Base-by-base conservation (phyloP, 371 early-diverging fungal species). In the Spiromyces aspiralis region DNA sequence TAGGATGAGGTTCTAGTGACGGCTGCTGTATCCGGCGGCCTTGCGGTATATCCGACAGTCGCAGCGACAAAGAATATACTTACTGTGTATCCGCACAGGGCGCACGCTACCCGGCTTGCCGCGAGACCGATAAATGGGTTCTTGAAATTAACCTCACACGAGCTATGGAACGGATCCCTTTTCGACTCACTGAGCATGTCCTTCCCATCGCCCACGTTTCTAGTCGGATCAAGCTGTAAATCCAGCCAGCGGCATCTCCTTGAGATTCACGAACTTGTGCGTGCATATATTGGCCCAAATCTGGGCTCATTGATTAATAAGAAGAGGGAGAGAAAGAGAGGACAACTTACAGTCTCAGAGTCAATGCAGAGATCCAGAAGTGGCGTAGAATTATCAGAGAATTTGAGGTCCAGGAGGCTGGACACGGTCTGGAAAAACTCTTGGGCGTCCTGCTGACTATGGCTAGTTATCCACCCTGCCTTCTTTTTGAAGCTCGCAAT, bases 391-490 rank as follows among this genome's bases (percentile, higher is more conserved):
- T 59, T 49, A 12, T 64, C 70, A 20, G 69, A 58, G 23, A 60
- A 54, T 20, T 62, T 61, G 1, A 71, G 53, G 20, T 61, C 55
- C 48, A 73, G 49, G 42, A 62, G 66, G 27, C 69, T 67, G 16
- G 87, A 83, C 13, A 95, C 77, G 26, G 90, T 74, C 59, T 87
- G 87, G 50, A 92, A 86, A 25, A 91, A 71, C 61, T 95, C 95
- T 51, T 95, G 95, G 1, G 93, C 95, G 65, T 95, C 95, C 79
- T 93, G 82, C 50, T 87, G 66, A 49, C 44, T 51, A 3, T 51
- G 41, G 35, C 63, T 67, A 1, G 54, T 43, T 22, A 68, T 43
- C 68, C 68, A 68, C 25, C 47, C 45, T 35, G 63, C 54, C 27
- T 56, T 56, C 19, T 54, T 50, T 43, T 65, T 60, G 47, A 68